A percentile compares a stretch with the other conserved stretches of the same genome.
These are phyloP conservation scores for Ballota nigra DNA, from an alignment of 257 asterid species.

Conservation along the genomic window DNA sequence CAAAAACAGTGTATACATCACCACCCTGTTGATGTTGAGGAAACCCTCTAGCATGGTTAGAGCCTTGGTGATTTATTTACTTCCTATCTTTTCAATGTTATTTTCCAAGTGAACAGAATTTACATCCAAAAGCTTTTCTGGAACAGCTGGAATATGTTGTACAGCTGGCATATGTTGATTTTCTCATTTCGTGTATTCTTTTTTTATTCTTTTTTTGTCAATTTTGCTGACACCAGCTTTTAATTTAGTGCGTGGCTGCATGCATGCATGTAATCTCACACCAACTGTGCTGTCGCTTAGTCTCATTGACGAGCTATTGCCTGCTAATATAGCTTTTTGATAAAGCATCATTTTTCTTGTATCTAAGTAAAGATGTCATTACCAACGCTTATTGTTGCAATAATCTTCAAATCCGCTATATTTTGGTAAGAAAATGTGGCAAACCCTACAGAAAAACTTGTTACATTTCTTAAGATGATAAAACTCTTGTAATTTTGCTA, in stretches of 20 bases:
- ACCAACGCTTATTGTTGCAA: background rate
- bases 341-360: background rate
- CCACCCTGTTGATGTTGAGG: background rate
- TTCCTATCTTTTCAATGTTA: background rate
- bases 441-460: background rate
- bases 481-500: background rate
- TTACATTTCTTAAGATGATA: background rate
- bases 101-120: background rate
- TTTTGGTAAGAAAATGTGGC: background rate
- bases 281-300: too few relatives aligned
- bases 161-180: background rate
- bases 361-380: background rate
- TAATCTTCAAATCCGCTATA: background rate
- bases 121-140: background rate
- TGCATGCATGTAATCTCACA: too few relatives aligned
- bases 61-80: background rate
- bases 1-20: slow-evolving; percentile 6
- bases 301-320: too few relatives aligned
- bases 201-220: background rate
- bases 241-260: background rate
- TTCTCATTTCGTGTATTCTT: background rate
- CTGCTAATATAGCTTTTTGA: too few relatives aligned
- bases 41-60: background rate
- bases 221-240: background rate
- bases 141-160: slow-evolving; percentile 13